These are phyloP conservation scores for Oryza glumipatula DNA, from an alignment of 176 grass and related monocot species.

Conservation along the genomic window DNA sequence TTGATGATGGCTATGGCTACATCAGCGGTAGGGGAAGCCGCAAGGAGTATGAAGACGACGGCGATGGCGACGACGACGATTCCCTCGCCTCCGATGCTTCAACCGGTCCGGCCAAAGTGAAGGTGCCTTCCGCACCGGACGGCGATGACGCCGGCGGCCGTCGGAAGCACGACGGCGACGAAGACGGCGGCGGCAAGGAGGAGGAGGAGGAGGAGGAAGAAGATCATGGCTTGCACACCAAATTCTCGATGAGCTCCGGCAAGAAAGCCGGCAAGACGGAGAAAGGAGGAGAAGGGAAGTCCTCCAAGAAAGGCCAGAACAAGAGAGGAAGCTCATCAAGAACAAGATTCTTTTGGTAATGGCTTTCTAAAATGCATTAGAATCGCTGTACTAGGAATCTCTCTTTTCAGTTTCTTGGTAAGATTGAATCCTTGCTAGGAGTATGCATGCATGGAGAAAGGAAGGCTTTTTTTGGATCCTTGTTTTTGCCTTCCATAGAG, in stretches of 20 bases:
- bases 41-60: constrained; percentile 36
- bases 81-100: constrained; percentile 90
- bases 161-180: neutral
- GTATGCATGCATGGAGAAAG: constrained; percentile 49
- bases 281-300: constrained; percentile 54
- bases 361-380: constrained; percentile 35
- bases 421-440: constrained; percentile 51
- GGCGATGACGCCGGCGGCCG: neutral
- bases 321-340: constrained; percentile 56
- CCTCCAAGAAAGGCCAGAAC: constrained; percentile 41
- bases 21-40: constrained; percentile 31
- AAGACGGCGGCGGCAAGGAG: neutral
- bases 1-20: constrained; percentile 52
- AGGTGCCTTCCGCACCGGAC: constrained; percentile 29
- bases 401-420: constrained; percentile 18
- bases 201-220: constrained; percentile 1
- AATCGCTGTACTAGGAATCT: constrained; percentile 34
- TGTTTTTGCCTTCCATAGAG: constrained; percentile 55
- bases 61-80: constrained; percentile 57
- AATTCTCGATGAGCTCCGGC: constrained; percentile 31
- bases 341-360: constrained; percentile 61
- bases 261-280: constrained; percentile 60
- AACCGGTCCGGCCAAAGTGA: constrained; percentile 60
- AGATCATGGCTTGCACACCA: constrained; percentile 18
- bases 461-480: constrained; percentile 50